Evolutionary conservation across 1,284 basidiomycete genomes (phyloP).

Genomic region (Thecaphora thlaspeos): DNA sequence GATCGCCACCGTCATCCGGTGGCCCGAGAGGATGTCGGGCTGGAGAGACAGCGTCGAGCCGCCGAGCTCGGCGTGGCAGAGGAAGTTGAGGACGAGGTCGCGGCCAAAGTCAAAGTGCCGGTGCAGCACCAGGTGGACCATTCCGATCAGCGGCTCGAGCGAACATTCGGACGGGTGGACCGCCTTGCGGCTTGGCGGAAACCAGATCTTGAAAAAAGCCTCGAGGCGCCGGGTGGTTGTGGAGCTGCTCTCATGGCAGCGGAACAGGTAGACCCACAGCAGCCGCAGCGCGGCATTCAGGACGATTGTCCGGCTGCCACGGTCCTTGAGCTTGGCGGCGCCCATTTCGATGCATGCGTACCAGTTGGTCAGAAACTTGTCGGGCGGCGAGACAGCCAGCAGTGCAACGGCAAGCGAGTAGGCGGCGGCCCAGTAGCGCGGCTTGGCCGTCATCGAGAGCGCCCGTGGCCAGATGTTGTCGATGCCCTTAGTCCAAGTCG

Average conservation of each 20-base stretch:
- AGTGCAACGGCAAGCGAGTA: conserved; percentile 81
- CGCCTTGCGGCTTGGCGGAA: conserved; percentile 69
- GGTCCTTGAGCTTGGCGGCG: conserved; percentile 80
- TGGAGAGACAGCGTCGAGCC: conserved; percentile 48
- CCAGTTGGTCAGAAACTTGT: conserved; percentile 83
- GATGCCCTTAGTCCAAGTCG: conserved; percentile 87
- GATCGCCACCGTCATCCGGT: conserved; percentile 70
- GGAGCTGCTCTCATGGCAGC: conserved; percentile 80
- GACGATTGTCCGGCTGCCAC: conserved; percentile 69
- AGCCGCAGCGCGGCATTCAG: conserved; percentile 81
- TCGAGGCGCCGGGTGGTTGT: conserved; percentile 78
- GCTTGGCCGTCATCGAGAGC: conserved; percentile 80
- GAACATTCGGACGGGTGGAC: conserved; percentile 74
- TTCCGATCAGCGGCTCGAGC: conserved; percentile 73
- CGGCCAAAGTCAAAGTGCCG: conserved; percentile 83
- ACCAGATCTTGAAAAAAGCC: conserved; percentile 72
- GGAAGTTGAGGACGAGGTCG: conserved; percentile 68
- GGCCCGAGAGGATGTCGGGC: conserved; percentile 43
- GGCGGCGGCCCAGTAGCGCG: conserved; percentile 83
- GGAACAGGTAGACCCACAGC: conserved; percentile 90
- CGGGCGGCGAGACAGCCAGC: conserved; percentile 82
- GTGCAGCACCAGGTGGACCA: conserved; percentile 78
- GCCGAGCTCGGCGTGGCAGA: conserved; percentile 42
- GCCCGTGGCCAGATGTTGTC: conserved; percentile 81
- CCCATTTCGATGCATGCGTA: conserved; percentile 61